phyloP scores from a whole-genome alignment of 768 basidiomycete genomes.

The Cystofilobasidium capitatum region DNA sequence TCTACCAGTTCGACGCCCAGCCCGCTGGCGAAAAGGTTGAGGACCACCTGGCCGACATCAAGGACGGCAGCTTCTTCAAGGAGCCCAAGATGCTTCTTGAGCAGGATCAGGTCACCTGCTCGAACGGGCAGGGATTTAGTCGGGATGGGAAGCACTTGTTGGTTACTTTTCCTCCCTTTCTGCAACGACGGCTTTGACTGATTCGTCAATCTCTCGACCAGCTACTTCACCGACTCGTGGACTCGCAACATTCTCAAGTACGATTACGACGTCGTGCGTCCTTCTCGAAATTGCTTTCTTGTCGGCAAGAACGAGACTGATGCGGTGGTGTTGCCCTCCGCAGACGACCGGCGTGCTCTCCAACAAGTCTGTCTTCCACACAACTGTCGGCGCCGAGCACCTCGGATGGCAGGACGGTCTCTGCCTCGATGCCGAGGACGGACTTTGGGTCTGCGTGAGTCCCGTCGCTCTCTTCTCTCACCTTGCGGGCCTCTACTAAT shows the following conservation, averaged over 20 bases:
- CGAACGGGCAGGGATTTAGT: not conserved
- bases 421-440: not conserved
- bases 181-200: no score
- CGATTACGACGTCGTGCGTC: not conserved
- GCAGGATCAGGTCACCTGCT: not conserved
- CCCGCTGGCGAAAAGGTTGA: not conserved
- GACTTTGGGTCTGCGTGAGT: not conserved
- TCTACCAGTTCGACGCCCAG: not conserved
- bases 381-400: no score
- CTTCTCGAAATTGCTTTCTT: not conserved
- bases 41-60: not conserved
- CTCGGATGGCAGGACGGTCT: not conserved
- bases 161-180: not conserved
- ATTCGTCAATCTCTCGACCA: not conserved
- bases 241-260: not conserved
- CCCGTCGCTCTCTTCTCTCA: not conserved
- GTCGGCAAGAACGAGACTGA: no score
- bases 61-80: not conserved
- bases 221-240: constrained; percentile 2
- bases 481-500: no score
- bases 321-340: no score
- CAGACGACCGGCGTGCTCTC: no score
- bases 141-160: not conserved
- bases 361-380: no score
- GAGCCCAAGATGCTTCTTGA: not conserved